A percentile compares a stretch with the other conserved stretches of the same genome.
Evolutionary conservation across 257 asterid genomes (phyloP).

Genomic region (Coffea canephora): DNA sequence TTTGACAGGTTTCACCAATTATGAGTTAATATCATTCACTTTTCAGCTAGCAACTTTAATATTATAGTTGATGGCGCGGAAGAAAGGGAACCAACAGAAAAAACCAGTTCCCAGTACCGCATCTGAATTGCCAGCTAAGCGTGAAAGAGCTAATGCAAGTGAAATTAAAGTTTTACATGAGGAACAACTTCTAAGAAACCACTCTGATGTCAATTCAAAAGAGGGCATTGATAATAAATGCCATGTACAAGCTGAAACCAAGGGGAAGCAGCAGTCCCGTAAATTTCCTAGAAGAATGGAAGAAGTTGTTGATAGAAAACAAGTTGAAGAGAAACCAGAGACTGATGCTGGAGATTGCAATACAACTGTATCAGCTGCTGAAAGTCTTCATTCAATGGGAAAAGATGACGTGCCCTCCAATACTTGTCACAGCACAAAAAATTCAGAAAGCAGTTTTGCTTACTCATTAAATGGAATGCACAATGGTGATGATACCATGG

Average conservation of each 20-base stretch:
- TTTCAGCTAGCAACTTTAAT: not conserved
- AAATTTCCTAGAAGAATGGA: constrained; percentile 53
- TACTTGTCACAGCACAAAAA: constrained; percentile 18
- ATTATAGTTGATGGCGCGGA: constrained; percentile 26
- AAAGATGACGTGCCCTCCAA: constrained; percentile 29
- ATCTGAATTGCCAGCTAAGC: constrained; percentile 38
- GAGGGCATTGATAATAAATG: constrained; percentile 33
- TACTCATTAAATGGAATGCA: constrained; percentile 26
- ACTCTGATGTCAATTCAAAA: constrained; percentile 27
- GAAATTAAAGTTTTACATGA: constrained; percentile 30
- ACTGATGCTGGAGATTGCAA: constrained; percentile 35
- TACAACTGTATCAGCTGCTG: constrained; percentile 31
- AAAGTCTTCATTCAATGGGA: constrained; percentile 33
- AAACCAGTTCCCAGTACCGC: constrained; percentile 42
- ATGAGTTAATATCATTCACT: constrained; percentile 1
- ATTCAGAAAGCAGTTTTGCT: constrained; percentile 25
- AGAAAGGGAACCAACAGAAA: constrained; percentile 38
- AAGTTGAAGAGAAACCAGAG: constrained; percentile 28
- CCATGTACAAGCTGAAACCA: constrained; percentile 42
- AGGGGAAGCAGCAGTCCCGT: constrained; percentile 44
- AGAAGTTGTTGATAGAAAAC: constrained; percentile 32
- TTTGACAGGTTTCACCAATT: constrained; percentile 6
- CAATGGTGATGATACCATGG: constrained; percentile 28
- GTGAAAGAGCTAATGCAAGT: constrained; percentile 33
- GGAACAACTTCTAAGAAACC: constrained; percentile 42